Evolutionary conservation across 805 yeast genomes (phyloP).

Genomic region (Candida krabiensis): DNA sequence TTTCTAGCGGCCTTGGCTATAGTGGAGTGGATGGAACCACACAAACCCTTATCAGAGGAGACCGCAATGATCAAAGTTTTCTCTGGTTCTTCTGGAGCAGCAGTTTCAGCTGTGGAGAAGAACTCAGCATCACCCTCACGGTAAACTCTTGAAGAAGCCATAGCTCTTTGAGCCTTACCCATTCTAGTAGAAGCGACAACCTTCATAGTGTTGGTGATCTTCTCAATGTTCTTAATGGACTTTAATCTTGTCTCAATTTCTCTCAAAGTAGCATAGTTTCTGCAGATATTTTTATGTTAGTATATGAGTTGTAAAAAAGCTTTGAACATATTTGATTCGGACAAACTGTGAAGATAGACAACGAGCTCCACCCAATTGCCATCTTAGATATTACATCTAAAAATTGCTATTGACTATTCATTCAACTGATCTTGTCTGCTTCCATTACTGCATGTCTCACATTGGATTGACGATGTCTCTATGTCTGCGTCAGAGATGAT

Average conservation of each 20-base stretch:
- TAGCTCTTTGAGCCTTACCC: slow-evolving; percentile 93
- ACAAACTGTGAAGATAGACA: too few relatives aligned
- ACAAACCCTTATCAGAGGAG: slow-evolving; percentile 96
- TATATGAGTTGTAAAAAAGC: too few relatives aligned
- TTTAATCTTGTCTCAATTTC: slow-evolving; percentile 98
- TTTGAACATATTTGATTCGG: too few relatives aligned
- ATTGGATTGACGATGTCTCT: too few relatives aligned
- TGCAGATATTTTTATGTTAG: slow-evolving; percentile 31
- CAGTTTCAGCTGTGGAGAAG: slow-evolving; percentile 79
- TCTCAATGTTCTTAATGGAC: slow-evolving; percentile 97
- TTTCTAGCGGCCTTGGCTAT: slow-evolving; percentile 83
- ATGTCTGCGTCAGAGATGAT: too few relatives aligned
- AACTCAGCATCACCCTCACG: slow-evolving; percentile 78
- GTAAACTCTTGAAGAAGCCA: slow-evolving; percentile 83
- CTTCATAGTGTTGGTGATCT: slow-evolving; percentile 99
- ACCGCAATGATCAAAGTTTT: slow-evolving; percentile 83
- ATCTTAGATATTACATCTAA: too few relatives aligned
- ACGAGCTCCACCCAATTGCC: too few relatives aligned
- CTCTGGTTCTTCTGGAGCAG: slow-evolving; percentile 40
- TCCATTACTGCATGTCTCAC: too few relatives aligned
- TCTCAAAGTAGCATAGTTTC: slow-evolving; percentile 97
- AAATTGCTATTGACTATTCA: too few relatives aligned
- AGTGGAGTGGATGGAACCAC: slow-evolving; percentile 98
- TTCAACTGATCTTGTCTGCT: too few relatives aligned
- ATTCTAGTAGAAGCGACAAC: slow-evolving; percentile 98